A percentile compares a stretch with the other conserved stretches of the same genome.
These are phyloP conservation scores for Coleophoma cylindrospora DNA, from an alignment of 2,329 filamentous ascomycete genomes.

Conservation along the genomic window DNA sequence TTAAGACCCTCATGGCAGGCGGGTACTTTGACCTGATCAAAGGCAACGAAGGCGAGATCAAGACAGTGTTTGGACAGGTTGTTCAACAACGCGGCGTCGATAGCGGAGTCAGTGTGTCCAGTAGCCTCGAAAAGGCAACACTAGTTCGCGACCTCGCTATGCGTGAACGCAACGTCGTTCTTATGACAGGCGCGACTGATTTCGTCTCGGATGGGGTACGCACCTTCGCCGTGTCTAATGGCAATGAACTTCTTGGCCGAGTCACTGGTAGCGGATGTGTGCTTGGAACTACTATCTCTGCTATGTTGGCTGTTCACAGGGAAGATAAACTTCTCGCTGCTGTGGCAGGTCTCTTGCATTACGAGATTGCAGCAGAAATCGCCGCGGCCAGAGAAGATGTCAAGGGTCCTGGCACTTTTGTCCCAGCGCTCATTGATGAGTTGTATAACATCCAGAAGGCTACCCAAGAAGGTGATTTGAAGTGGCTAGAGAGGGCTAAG, in stretches of 20 bases:
- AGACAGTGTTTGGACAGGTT: conserved; percentile 57
- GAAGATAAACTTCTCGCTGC: conserved; percentile 66
- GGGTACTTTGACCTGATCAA: conserved; percentile 89
- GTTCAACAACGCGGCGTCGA: conserved; percentile 81
- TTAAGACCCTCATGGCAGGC: conserved; percentile 63
- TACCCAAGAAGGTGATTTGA: conserved; percentile 39
- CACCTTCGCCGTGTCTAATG: conserved; percentile 68
- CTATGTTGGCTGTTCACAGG: conserved; percentile 61
- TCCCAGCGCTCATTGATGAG: conserved; percentile 79
- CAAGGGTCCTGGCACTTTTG: conserved; percentile 78
- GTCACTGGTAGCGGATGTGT: conserved; percentile 83
- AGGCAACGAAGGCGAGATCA: conserved; percentile 87
- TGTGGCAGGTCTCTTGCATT: conserved; percentile 69
- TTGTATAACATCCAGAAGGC: conserved; percentile 45
- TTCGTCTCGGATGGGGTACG: conserved; percentile 69
- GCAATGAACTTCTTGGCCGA: conserved; percentile 63
- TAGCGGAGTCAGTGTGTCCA: conserved; percentile 53
- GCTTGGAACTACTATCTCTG: conserved; percentile 75
- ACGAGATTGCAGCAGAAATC: conserved; percentile 59
- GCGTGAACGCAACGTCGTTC: conserved; percentile 64
- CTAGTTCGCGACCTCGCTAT: conserved; percentile 64
- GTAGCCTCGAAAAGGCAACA: conserved; percentile 47
- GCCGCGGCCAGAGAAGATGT: conserved; percentile 66
- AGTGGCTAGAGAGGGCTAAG: conserved; percentile 48
- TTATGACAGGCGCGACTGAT: conserved; percentile 79